A percentile compares a stretch with the other conserved stretches of the same genome.
Conservation (phyloP, 306 rosid genomes). For the Prunus mira region DNA sequence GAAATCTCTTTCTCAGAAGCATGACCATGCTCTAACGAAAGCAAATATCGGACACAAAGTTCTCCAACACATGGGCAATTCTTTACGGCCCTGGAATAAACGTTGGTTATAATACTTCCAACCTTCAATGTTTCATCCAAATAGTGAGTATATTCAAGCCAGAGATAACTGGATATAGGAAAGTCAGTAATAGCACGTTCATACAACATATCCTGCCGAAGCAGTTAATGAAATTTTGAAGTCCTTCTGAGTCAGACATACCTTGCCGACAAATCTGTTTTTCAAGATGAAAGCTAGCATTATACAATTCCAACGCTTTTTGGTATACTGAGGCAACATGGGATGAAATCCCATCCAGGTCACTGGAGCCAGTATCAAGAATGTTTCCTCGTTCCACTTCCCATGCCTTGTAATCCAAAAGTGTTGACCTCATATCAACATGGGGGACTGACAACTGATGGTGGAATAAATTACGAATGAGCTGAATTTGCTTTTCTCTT, state of each 20-base stretch:
- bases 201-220: conserved; percentile 39
- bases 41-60: conserved; percentile 79
- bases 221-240: conserved; percentile 63
- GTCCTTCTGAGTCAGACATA: conserved; percentile 57
- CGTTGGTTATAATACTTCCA: conserved; percentile 55
- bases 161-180: conserved; percentile 69
- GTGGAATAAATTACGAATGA: conserved; percentile 62
- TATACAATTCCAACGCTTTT: conserved; percentile 73
- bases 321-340: conserved; percentile 58
- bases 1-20: conserved; percentile 73
- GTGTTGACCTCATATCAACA: conserved; percentile 63
- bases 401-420: conserved; percentile 72
- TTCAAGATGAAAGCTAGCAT: conserved; percentile 62
- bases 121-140: conserved; percentile 87
- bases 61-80: conserved; percentile 92
- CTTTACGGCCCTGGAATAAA: conserved; percentile 76
- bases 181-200: conserved; percentile 85
- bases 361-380: conserved; percentile 39
- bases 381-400: conserved; percentile 61
- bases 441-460: conserved; percentile 88
- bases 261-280: conserved; percentile 52
- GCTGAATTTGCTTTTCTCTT: conserved; percentile 75
- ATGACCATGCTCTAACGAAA: conserved; percentile 68
- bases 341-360: conserved; percentile 45
- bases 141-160: conserved; percentile 82